These are phyloP conservation scores for Naganishia vishniacii DNA, from an alignment of 768 basidiomycete species.

Conservation along the genomic window DNA sequence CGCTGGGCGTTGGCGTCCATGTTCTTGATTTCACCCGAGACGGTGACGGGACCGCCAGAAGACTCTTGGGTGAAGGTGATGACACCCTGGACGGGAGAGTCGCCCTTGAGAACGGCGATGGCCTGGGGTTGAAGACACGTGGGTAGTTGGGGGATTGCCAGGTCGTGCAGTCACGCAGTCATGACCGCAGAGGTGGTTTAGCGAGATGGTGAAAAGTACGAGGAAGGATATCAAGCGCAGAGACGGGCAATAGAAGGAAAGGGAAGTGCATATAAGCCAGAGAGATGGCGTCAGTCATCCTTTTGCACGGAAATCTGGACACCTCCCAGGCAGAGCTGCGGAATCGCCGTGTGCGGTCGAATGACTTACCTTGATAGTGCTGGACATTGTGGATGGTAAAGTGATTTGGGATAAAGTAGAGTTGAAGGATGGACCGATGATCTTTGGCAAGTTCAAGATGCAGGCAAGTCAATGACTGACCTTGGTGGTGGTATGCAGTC, in stretches of 20 bases:
- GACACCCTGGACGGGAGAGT: constrained; percentile 59
- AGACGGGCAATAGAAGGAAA: too few species aligned
- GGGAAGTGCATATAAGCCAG: neutral
- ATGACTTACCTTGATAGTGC: constrained; percentile 15
- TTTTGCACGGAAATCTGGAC: too few species aligned
- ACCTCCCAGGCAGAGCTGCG: too few species aligned
- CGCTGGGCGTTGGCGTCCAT: constrained; percentile 59
- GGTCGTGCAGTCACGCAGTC: constrained; percentile 14
- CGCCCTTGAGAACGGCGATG: constrained; percentile 60
- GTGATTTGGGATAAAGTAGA: neutral
- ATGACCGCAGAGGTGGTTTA: neutral
- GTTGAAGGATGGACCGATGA: too few species aligned
- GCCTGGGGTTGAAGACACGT: constrained; percentile 51
- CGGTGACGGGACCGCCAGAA: constrained; percentile 55
- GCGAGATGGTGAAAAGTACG: too few species aligned
- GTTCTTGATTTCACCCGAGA: constrained; percentile 60
- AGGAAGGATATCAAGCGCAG: neutral
- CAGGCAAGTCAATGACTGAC: too few species aligned
- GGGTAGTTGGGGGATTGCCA: neutral
- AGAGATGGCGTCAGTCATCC: neutral
- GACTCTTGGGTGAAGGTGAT: constrained; percentile 62
- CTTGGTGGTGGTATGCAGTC: too few species aligned
- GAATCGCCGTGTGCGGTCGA: too few species aligned
- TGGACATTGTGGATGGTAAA: constrained; percentile 9
- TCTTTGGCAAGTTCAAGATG: neutral